A percentile compares a stretch with the other conserved stretches of the same genome.
These are phyloP conservation scores for Thozetella sp. DNA, from an alignment of 495 filamentous ascomycete species.

Conservation along the genomic window DNA sequence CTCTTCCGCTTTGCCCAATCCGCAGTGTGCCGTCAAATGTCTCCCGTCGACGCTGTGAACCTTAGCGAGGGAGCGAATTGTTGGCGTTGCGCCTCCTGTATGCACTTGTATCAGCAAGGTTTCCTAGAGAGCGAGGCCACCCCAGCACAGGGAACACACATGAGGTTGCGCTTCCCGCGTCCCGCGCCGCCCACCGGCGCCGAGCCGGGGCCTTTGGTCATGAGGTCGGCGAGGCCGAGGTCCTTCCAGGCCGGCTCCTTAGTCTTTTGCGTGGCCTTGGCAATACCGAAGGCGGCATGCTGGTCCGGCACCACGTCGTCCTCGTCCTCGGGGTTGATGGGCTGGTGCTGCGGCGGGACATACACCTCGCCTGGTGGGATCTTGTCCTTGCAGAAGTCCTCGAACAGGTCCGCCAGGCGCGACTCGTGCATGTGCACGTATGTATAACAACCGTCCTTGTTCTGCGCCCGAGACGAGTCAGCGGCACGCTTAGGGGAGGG, in stretches of 20 bases:
- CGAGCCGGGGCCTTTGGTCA: constrained; percentile 54
- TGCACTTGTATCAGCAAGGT: not conserved
- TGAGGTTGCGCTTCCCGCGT: not conserved
- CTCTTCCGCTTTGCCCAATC: not conserved
- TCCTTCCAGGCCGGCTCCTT: constrained; percentile 85
- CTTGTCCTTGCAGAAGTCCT: constrained; percentile 77
- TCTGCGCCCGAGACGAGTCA: too few species aligned
- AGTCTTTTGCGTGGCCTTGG: constrained; percentile 74
- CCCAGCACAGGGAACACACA: not conserved
- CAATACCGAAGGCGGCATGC: constrained; percentile 95
- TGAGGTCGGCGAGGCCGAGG: constrained; percentile 73
- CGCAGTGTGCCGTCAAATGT: not conserved
- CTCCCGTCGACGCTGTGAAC: not conserved
- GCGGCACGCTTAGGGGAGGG: too few species aligned
- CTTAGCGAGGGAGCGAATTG: not conserved
- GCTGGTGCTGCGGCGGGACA: constrained; percentile 86
- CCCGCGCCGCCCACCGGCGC: constrained; percentile 11
- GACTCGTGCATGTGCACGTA: constrained; percentile 85
- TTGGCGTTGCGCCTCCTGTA: not conserved
- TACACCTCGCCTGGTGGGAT: constrained; percentile 80
- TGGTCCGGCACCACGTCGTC: constrained; percentile 97
- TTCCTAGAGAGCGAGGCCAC: not conserved
- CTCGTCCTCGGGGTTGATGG: constrained; percentile 95
- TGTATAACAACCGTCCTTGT: constrained; percentile 86
- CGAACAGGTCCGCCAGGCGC: constrained; percentile 86